Conservation (phyloP, 352 stramenopile genomes). For the Pythium dissimile region DNA sequence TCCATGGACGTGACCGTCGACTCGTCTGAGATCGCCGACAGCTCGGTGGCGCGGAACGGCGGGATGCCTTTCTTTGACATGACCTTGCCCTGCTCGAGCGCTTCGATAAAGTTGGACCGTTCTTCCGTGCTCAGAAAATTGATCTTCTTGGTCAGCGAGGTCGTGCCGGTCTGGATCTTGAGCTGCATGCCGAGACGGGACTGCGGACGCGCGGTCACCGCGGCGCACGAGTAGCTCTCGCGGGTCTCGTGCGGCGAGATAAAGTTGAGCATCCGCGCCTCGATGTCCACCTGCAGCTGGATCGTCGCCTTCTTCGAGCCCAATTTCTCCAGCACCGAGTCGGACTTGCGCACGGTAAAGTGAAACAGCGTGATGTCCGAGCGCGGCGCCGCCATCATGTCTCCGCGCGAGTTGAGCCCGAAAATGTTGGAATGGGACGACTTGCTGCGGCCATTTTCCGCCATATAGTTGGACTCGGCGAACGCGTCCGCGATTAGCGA, state of each 20-base stretch:
- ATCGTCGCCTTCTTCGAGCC: slow-evolving; percentile 81
- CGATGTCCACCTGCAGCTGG: slow-evolving; percentile 79
- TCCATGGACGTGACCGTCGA: slow-evolving; percentile 23
- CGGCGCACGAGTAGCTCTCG: slow-evolving; percentile 79
- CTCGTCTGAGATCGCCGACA: slow-evolving; percentile 15
- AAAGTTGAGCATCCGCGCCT: slow-evolving; percentile 82
- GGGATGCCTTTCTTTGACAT: slow-evolving; percentile 64
- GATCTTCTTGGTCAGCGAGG: slow-evolving; percentile 82
- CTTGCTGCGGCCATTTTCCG: slow-evolving; percentile 63
- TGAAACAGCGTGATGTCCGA: slow-evolving; percentile 80
- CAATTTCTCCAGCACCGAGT: slow-evolving; percentile 79
- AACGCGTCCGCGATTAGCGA: slow-evolving; percentile 26
- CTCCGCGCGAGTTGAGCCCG: slow-evolving; percentile 43
- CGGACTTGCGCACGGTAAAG: slow-evolving; percentile 85
- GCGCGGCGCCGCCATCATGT: slow-evolving; percentile 27
- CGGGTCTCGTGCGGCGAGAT: slow-evolving; percentile 67
- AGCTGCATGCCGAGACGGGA: slow-evolving; percentile 77
- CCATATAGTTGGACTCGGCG: slow-evolving; percentile 39
- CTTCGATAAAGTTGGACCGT: slow-evolving; percentile 76
- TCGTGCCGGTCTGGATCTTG: slow-evolving; percentile 77
- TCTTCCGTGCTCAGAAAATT: slow-evolving; percentile 82
- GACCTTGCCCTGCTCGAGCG: slow-evolving; percentile 78
- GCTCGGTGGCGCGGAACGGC: slow-evolving; percentile 19
- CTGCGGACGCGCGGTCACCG: slow-evolving; percentile 74
- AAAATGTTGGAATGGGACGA: slow-evolving; percentile 77